Evolutionary conservation across 2,329 filamentous ascomycete species (phyloP).

Genomic region (Colletotrichum theobromicola): DNA sequence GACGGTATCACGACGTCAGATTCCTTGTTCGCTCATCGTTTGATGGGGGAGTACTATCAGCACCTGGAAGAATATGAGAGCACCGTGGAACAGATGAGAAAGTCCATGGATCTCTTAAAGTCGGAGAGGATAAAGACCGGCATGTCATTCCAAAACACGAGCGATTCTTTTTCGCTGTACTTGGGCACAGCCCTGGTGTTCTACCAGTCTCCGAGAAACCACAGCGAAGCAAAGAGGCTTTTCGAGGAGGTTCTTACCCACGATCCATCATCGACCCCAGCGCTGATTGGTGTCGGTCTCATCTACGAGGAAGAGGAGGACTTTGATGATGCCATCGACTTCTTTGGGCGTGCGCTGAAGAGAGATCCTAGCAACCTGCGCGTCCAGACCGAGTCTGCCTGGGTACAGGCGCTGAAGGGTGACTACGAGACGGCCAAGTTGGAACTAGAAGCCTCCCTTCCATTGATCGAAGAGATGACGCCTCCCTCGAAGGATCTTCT

Average conservation of each 20-base stretch:
- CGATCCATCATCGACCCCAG: slow-evolving; percentile 77
- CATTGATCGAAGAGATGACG: slow-evolving; percentile 66
- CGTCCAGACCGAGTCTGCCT: slow-evolving; percentile 86
- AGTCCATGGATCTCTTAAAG: slow-evolving; percentile 67
- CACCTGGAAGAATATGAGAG: slow-evolving; percentile 85
- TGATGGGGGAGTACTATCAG: slow-evolving; percentile 85
- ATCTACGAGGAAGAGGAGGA: slow-evolving; percentile 95
- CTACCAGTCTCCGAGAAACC: slow-evolving; percentile 88
- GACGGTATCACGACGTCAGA: slow-evolving; percentile 71
- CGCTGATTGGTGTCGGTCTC: slow-evolving; percentile 87
- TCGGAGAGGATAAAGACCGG: slow-evolving; percentile 71
- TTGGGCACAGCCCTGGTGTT: slow-evolving; percentile 90
- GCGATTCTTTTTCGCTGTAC: slow-evolving; percentile 76
- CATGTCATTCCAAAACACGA: slow-evolving; percentile 69
- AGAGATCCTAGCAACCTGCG: slow-evolving; percentile 77
- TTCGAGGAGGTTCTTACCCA: slow-evolving; percentile 83
- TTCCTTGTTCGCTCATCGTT: slow-evolving; percentile 81
- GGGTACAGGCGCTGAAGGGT: slow-evolving; percentile 86
- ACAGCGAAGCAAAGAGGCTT: slow-evolving; percentile 83
- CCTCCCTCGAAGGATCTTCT: slow-evolving; percentile 72
- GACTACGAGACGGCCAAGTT: slow-evolving; percentile 71
- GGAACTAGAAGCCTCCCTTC: slow-evolving; percentile 74
- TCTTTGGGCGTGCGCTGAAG: slow-evolving; percentile 76
- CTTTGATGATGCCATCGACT: slow-evolving; percentile 80
- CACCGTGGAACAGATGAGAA: slow-evolving; percentile 79